Evolutionary conservation across 2,329 filamentous ascomycete genomes (phyloP).

Genomic region (Fusarium palustre): DNA sequence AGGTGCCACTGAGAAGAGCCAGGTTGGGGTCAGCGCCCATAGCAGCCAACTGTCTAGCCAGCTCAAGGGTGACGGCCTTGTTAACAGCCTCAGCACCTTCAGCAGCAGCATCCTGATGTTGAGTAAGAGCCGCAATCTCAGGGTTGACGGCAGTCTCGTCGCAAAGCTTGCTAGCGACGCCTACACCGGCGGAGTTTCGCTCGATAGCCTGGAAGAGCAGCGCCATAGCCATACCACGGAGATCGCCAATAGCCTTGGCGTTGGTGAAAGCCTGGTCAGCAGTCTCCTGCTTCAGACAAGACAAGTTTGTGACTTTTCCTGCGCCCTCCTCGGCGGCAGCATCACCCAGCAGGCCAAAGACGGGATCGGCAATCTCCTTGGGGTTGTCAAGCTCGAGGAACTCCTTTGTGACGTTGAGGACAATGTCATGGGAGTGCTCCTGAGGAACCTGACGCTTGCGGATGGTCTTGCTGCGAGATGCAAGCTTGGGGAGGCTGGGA

Average conservation of each 20-base stretch:
- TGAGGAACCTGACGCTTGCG: conserved; percentile 22
- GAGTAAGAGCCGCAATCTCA: conserved; percentile 20
- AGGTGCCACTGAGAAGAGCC: conserved; percentile 19
- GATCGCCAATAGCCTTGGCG: conserved; percentile 63
- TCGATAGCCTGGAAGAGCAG: conserved; percentile 67
- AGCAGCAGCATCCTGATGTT: conserved; percentile 12
- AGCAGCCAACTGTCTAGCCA: conserved; percentile 8
- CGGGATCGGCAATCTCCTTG: conserved; percentile 19
- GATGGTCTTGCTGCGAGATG: background rate
- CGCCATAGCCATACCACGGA: conserved; percentile 65
- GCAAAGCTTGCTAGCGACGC: conserved; percentile 34
- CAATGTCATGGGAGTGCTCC: conserved; percentile 19
- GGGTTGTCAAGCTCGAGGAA: conserved; percentile 14
- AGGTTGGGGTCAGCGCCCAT: conserved; percentile 22
- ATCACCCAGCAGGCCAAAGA: conserved; percentile 10
- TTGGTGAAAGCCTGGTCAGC: conserved; percentile 72
- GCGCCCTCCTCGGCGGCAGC: conserved; percentile 31
- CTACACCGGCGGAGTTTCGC: conserved; percentile 58
- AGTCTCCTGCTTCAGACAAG: conserved; percentile 61
- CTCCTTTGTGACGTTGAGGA: conserved; percentile 10
- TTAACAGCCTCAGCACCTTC: conserved; percentile 9
- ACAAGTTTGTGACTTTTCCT: conserved; percentile 58
- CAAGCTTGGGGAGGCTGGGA: background rate
- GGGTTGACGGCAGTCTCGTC: conserved; percentile 6
- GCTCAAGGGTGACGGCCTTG: conserved; percentile 19